Conservation (phyloP, 2,329 filamentous ascomycete genomes). For the Teratosphaeriaceae sp. region DNA sequence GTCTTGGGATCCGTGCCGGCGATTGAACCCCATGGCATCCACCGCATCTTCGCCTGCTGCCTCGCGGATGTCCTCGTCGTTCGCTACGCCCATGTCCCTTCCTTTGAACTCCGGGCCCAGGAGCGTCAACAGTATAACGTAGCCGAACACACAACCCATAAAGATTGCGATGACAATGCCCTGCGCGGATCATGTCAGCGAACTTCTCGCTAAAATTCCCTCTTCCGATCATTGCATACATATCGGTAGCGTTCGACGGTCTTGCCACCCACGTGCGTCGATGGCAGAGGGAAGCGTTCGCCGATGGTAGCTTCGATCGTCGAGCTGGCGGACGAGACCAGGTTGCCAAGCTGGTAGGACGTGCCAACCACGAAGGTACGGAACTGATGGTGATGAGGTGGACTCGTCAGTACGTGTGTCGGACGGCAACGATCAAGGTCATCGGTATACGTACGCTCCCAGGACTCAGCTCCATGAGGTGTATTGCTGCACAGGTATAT, state of each 20-base stretch:
- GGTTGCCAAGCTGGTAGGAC: conserved; percentile 70
- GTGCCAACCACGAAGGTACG: conserved; percentile 70
- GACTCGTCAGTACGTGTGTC: too few relatives aligned
- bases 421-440: too few relatives aligned
- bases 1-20: conserved; percentile 6
- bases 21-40: conserved; percentile 4
- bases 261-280: conserved; percentile 34
- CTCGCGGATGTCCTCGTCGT: conserved; percentile 25
- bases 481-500: conserved; percentile 44
- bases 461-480: conserved; percentile 70
- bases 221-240: too few relatives aligned
- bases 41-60: conserved; percentile 18
- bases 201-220: too few relatives aligned
- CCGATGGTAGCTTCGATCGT: conserved; percentile 39
- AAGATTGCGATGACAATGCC: conserved; percentile 69
- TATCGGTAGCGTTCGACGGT: conserved; percentile 37
- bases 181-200: too few relatives aligned
- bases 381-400: too few relatives aligned
- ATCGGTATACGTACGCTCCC: too few relatives aligned
- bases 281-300: conserved; percentile 34
- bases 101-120: conserved; percentile 50
- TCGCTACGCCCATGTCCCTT: conserved; percentile 23
- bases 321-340: conserved; percentile 46
- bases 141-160: conserved; percentile 73
- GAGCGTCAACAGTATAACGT: conserved; percentile 55